phyloP scores from a whole-genome alignment of 129 eudicot species.

The Smallanthus sonchifolius region DNA sequence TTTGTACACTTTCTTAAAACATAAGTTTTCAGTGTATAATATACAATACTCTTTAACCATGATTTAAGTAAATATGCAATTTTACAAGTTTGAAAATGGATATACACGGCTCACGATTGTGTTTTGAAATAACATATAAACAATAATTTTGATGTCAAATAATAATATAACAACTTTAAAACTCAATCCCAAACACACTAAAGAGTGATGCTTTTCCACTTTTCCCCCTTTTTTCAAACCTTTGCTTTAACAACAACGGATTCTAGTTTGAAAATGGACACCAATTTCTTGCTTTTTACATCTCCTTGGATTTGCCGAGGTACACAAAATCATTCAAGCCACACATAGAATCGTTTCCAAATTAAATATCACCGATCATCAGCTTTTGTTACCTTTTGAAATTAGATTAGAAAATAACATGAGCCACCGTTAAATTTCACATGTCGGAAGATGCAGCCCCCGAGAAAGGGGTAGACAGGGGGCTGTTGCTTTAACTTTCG shows the following conservation, averaged over 20 bases:
- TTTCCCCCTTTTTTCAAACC: conserved; percentile 23
- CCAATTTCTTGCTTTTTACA: conserved; percentile 21
- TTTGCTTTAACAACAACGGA: conserved; percentile 31
- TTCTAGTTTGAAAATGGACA: conserved; percentile 29
- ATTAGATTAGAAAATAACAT: not conserved
- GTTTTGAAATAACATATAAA: not conserved
- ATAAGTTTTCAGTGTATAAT: too few relatives aligned
- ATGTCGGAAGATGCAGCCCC: conserved; percentile 13
- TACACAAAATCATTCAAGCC: conserved; percentile 31
- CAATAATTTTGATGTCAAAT: not conserved
- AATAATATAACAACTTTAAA: not conserved
- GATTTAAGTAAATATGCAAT: too few relatives aligned
- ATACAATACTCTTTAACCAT: too few relatives aligned
- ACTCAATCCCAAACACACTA: not conserved
- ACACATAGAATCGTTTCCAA: conserved; percentile 27
- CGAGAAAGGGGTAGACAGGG: conserved; percentile 13
- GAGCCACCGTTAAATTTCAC: not conserved
- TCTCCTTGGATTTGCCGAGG: conserved; percentile 27
- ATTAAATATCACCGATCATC: not conserved
- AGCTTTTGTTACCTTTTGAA: conserved; percentile 9
- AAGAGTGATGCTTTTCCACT: conserved; percentile 15
- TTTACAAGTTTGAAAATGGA: too few relatives aligned
- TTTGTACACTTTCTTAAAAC: too few relatives aligned
- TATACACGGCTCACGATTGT: not conserved
- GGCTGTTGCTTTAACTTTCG: conserved; percentile 29